Evolutionary conservation across 345 rosid species (phyloP).

Genomic region (Mercurialis annua): DNA sequence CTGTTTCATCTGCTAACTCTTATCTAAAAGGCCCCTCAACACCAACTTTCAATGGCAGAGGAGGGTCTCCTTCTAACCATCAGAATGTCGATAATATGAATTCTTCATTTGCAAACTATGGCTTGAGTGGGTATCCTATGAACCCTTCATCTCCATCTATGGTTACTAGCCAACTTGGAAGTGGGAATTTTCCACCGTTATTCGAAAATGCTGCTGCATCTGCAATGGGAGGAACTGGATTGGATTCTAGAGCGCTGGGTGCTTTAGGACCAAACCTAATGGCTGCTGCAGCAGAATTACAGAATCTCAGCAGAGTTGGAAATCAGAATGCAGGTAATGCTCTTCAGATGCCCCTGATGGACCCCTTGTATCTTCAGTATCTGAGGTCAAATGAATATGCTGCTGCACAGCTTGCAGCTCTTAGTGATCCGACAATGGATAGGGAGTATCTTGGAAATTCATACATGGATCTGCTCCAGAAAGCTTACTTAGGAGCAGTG

Average conservation of each 20-base stretch:
- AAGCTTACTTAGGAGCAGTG: constrained; percentile 47
- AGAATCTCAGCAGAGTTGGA: constrained; percentile 37
- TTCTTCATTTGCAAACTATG: constrained; percentile 43
- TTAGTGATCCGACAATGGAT: constrained; percentile 41
- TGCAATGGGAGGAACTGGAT: constrained; percentile 44
- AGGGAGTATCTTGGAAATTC: constrained; percentile 43
- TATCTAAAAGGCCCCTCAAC: constrained; percentile 35
- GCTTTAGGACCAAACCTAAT: constrained; percentile 41
- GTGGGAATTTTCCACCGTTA: constrained; percentile 46
- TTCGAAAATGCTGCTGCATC: constrained; percentile 52
- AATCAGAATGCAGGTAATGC: constrained; percentile 38
- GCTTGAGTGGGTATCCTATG: constrained; percentile 35
- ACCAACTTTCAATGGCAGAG: constrained; percentile 36
- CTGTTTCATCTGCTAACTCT: constrained; percentile 29
- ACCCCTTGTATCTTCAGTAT: constrained; percentile 46
- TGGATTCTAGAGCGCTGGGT: constrained; percentile 42
- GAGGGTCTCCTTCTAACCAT: constrained; percentile 37
- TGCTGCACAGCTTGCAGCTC: constrained; percentile 49
- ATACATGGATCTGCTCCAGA: constrained; percentile 53
- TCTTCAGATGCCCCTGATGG: constrained; percentile 42
- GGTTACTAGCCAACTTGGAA: constrained; percentile 43
- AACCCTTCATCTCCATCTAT: constrained; percentile 48
- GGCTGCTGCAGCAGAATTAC: constrained; percentile 47
- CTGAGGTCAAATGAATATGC: constrained; percentile 47
- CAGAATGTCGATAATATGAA: constrained; percentile 34